Base-by-base conservation (phyloP, 768 basidiomycete genomes). In the Suillus subalutaceus region DNA sequence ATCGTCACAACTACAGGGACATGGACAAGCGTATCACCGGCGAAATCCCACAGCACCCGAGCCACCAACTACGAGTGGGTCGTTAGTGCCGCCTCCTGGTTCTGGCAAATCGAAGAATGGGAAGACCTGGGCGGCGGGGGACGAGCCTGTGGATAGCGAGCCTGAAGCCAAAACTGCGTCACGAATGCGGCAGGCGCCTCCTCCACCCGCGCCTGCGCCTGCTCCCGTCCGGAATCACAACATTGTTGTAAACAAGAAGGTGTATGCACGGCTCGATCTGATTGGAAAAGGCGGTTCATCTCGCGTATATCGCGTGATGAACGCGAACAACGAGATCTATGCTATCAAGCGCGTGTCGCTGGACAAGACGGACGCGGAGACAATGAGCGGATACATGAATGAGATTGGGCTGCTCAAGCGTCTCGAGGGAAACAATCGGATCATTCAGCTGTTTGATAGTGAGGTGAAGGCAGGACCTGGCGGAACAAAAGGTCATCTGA, bases 281-380 rank as follows among this genome's bases (percentile, higher is more conserved):
- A 89, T 99, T 63, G 97, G 97, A 48, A 93, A 90, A 72, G 97
- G 97, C 52, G 97, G 97, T 0, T 91, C 95, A 10, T 97, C 96
- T n/a, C 91, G 93, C 58, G 97, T 99, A 48, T 99, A 90, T 76
- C 91, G 94, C 30, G 96, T 97, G 9, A 83, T 98, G 74, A 92
- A 87, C 73, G 80, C 85, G 48, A 81, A 85, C 56, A 92, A 86
- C 70, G 90, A 92, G 72, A 83, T 99, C 43, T 94, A 87, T 72
- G 97, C 97, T 12, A 85, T 99, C 74, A 99, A 99, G 77, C 89
- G 92, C 63, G 96, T 99, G 44, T 87, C 92, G 18, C 82, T 99
- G 26, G 94, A 97, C 76, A 90, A 90, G 74, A 91, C 91, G 7
- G 97, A 99, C 70, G 77, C 87, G 3, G 96, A 97, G 68, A 93